Base-by-base conservation (phyloP, 1,139 yeast genomes). In the Candida sp. region DNA sequence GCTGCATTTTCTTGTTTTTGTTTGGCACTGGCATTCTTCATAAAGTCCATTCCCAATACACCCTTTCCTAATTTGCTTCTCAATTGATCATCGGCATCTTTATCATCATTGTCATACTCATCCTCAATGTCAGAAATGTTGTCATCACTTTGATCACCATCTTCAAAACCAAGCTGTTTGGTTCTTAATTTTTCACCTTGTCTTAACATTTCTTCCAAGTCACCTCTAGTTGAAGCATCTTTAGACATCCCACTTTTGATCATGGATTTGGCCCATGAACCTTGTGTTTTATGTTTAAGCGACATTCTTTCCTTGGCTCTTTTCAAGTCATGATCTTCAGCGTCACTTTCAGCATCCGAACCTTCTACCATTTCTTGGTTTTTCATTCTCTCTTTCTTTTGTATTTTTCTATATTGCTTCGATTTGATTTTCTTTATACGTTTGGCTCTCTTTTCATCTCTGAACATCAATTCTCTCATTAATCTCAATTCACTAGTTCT, bases 401-500 rank as follows among this genome's bases (percentile, higher is more conserved):
- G 84, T 44, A 91, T 84, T 60, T 87, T 84, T 57, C 89, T 88
- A 66, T 83, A 93, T 5, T 89, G 79, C 64, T 91, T 95, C 38
- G 97, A 89, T 65, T 93, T 93, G 66, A 93, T 93, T 68, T 91
- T 93, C 70, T 91, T 91, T 56, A 93, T 78, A 55, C 99, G 79
- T 63, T 81, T 89, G 21, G 98, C 90, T 60, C 88, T 84, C 57
- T 84, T 81, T 68, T 93, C 97, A 57, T 93, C 97, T 58, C 98
- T 79, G 67, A 90, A 93, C 96, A 93, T 88, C 50, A 93, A 77
- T 58, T 93, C 99, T 51, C 99, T 79, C 97, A 90, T 90, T 57
- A 86, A 66, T 54, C 98, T 78, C 52, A 93, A 76, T 63, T 93
- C 97, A 45, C 81, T 79, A 11, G 95, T 85, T 51, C 96, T 79